phyloP scores from a whole-genome alignment of 345 rosid genomes.

The Raphanus raphanistrum region DNA sequence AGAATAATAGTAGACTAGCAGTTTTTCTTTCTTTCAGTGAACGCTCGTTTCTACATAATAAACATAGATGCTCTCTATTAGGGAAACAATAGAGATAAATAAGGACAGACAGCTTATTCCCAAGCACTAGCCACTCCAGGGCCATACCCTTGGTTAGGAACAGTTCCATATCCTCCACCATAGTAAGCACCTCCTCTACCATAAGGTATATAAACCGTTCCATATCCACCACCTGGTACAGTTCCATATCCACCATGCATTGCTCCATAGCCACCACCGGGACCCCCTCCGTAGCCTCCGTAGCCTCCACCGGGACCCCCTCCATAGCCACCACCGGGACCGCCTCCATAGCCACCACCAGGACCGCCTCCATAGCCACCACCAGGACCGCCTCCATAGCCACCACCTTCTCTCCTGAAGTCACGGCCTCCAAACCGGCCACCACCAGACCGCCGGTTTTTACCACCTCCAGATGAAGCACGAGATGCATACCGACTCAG shows the following conservation, averaged over 20 bases:
- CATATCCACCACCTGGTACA: conserved; percentile 45
- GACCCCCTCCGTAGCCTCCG: conserved; percentile 51
- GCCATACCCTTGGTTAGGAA: conserved; percentile 47
- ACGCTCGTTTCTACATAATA: conserved; percentile 30
- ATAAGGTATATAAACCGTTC: conserved; percentile 37
- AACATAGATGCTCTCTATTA: conserved; percentile 33
- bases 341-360: conserved; percentile 62
- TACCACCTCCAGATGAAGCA: conserved; percentile 54
- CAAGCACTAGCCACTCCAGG: conserved; percentile 76
- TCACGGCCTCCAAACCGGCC: conserved; percentile 93
- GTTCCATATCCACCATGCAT: conserved; percentile 48
- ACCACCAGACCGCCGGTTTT: conserved; percentile 63
- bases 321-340: conserved; percentile 41
- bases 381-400: conserved; percentile 52
- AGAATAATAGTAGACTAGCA: conserved; percentile 19
- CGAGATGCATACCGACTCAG: conserved; percentile 77
- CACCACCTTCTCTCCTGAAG: conserved; percentile 69
- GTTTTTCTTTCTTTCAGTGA: conserved; percentile 2
- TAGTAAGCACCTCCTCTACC: conserved; percentile 66
- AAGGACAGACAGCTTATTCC: not conserved
- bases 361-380: conserved; percentile 64
- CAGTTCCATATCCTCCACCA: conserved; percentile 47
- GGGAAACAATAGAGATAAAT: conserved; percentile 33
- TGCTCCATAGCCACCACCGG: conserved; percentile 33
- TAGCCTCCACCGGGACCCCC: conserved; percentile 36